Evolutionary conservation across 768 basidiomycete genomes (phyloP), one percentile per base, ranked within the genome.

Genomic region (Amanita thiersii): DNA sequence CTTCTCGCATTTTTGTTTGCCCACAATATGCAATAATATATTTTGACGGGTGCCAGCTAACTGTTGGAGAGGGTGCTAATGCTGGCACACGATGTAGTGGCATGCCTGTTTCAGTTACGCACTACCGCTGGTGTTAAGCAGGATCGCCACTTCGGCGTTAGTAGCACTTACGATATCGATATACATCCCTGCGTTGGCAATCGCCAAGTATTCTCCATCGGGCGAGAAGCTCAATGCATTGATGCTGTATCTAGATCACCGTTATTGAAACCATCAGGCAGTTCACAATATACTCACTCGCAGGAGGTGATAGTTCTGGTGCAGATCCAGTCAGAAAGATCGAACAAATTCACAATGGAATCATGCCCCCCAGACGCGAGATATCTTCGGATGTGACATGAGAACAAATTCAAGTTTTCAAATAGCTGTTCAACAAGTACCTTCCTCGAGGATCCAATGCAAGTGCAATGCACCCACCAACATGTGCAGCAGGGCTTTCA

Each of bases 41-140:
- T 59, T 78, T 83, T 4, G 81, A 84, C 3, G 86, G 86, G 57
- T 88, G 86, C 86, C 86, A 88, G 1, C 2, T 88, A 90, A 89
- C 86, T 1, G 82, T 79, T 3, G 80, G 77, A n/a, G 84, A 76
- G 1, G 84, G 68, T 3, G 77, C 81, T 4, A 82, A 64, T 2
- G 83, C 72, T 1, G 82, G 75, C 10, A 89, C 75, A n/a, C 86
- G 80, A 56, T 88, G 84, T 18, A 89, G 52, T 2, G 84, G 81
- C 35, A 72, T 58, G 11, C 78, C 78, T 0, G 84, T 89, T 57
- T 89, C 86, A 2, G 81, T 81, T 3, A 84, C 81, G 50, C 82
- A 86, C 86, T 89, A 43, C n/a, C 40, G 23, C 35, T 26, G 20
- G 35, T 23, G 28, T 9, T 40, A 24, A 48, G 39, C 42, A 33